phyloP scores from a whole-genome alignment of 192 early-diverging fungal species.

The Dissophora ornata region DNA sequence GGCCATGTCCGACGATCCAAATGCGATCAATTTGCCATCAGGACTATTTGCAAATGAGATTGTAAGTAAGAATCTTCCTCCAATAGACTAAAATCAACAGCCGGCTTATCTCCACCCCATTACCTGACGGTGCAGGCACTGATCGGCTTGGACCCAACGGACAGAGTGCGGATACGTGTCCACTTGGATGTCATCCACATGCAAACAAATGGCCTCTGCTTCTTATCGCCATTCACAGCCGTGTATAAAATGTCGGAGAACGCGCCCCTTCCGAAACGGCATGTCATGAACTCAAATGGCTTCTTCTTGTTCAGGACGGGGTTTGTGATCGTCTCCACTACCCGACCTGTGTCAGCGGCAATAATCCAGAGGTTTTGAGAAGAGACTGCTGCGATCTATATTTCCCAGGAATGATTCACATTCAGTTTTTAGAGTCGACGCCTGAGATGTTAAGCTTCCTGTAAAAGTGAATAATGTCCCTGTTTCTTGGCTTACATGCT shows the following conservation, averaged over 20 bases:
- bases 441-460: no score
- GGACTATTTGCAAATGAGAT: constrained; percentile 57
- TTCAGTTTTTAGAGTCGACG: no score
- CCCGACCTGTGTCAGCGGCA: constrained; percentile 53
- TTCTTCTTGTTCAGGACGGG: constrained; percentile 55
- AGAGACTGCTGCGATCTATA: constrained; percentile 65
- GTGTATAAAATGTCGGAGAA: constrained; percentile 70
- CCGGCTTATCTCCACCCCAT: not conserved
- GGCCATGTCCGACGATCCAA: constrained; percentile 78
- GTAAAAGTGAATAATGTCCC: no score
- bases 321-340: constrained; percentile 59
- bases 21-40: constrained; percentile 76
- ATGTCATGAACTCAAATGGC: constrained; percentile 59
- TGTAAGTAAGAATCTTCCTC: not conserved
- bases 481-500: constrained; percentile 36
- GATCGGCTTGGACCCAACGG: constrained; percentile 67
- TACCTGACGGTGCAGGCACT: constrained; percentile 77
- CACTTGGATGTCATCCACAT: constrained; percentile 70
- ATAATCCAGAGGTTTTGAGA: constrained; percentile 59
- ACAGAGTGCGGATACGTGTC: constrained; percentile 60
- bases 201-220: constrained; percentile 67
- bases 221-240: constrained; percentile 69
- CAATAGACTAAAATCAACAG: no score
- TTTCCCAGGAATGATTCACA: no score
- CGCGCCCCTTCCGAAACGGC: constrained; percentile 68